Conservation (phyloP, 805 yeast genomes). For the Tetrapisispora pingtungensis region DNA sequence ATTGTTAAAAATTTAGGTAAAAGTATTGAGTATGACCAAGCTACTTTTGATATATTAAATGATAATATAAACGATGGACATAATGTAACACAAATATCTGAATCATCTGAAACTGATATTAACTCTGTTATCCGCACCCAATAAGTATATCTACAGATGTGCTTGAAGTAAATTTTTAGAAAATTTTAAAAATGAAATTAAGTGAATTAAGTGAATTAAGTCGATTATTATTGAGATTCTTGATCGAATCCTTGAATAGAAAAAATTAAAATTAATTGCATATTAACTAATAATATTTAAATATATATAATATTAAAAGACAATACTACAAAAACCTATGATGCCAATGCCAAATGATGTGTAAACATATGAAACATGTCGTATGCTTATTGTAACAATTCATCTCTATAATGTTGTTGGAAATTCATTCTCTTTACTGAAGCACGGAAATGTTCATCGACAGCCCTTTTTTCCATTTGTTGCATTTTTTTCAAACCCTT, state of each 20-base stretch:
- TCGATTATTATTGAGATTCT: too few species aligned
- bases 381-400: slow-evolving; percentile 34
- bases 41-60: background rate
- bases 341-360: background rate
- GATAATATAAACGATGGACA: background rate
- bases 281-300: too few species aligned
- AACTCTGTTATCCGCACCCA: background rate
- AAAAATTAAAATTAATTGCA: too few species aligned
- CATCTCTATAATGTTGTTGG: slow-evolving; percentile 80
- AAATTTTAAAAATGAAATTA: too few species aligned
- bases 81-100: background rate
- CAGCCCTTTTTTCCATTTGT: slow-evolving; percentile 36
- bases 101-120: background rate
- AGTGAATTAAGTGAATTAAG: too few species aligned
- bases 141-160: too few species aligned
- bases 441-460: slow-evolving; percentile 32
- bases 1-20: background rate
- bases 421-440: slow-evolving; percentile 65
- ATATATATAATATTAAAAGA: too few species aligned
- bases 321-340: background rate
- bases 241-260: too few species aligned
- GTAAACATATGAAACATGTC: background rate
- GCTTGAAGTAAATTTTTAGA: too few species aligned
- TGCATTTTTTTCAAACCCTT: slow-evolving; percentile 40
- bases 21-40: background rate